phyloP scores from a whole-genome alignment of 2,329 filamentous ascomycete genomes.

The Rachicladosporium sp. region DNA sequence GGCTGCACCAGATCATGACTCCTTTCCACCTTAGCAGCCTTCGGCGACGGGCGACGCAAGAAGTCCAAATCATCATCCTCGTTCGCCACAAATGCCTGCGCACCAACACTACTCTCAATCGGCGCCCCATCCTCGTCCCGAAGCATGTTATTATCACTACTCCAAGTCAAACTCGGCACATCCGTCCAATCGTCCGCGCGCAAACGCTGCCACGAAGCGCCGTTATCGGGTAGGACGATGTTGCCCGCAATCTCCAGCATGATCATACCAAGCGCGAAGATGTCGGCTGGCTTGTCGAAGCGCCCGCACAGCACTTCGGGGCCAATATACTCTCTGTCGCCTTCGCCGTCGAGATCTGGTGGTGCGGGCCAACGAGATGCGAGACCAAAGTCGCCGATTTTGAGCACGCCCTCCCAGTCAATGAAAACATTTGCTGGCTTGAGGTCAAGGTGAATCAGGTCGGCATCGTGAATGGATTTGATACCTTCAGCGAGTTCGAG shows the following conservation, averaged over 20 bases:
- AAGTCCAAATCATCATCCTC: conserved; percentile 29
- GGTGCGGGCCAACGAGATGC: conserved; percentile 68
- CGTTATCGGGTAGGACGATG: conserved; percentile 85
- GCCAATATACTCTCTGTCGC: conserved; percentile 91
- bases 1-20: conserved; percentile 51
- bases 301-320: conserved; percentile 80
- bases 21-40: conserved; percentile 16
- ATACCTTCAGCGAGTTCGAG: conserved; percentile 72
- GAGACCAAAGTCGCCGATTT: conserved; percentile 78
- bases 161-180: conserved; percentile 77
- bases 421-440: conserved; percentile 80
- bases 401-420: conserved; percentile 66
- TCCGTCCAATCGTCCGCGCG: conserved; percentile 81
- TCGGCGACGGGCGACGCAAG: conserved; percentile 20
- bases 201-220: conserved; percentile 78
- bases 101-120: no score
- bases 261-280: conserved; percentile 89
- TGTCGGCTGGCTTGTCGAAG: conserved; percentile 81
- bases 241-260: conserved; percentile 92
- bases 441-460: conserved; percentile 74
- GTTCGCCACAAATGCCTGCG: no score
- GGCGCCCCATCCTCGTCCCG: conserved; percentile 65
- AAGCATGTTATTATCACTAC: conserved; percentile 54
- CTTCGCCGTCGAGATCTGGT: conserved; percentile 72
- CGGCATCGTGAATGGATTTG: conserved; percentile 76